Base-by-base conservation (phyloP, 139 green algal genomes). In the Tetradesmus obliquus region DNA sequence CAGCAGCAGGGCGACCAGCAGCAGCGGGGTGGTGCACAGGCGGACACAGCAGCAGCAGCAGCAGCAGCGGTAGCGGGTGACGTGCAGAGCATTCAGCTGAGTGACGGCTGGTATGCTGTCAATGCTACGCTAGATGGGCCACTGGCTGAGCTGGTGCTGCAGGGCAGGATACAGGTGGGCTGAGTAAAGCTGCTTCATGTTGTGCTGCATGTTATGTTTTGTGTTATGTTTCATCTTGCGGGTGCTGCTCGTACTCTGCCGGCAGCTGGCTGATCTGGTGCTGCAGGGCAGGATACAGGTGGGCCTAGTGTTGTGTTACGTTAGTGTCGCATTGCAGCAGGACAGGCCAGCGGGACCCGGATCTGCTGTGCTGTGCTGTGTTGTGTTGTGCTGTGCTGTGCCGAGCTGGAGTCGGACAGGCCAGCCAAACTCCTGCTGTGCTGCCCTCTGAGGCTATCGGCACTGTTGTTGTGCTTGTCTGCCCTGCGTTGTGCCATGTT, bases 51-150 rank as follows among this genome's bases (percentile, higher is more conserved):
- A 62, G 53, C 55, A 22, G 19, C 53, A 69, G 86, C 32, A 66
- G 88, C 71, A 54, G 32, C 71, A 13, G 66, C 79, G 3, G 58
- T 1, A 6, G 62, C 24, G 1, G 58, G 3, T 24, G 79, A 91
- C 9, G 91, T 91, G 69, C 53, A 82, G 60, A 57, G 83, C 1
- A 54, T 98, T 72, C 91, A 96, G 90, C 92, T 98, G 4, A 98
- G 91, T 13, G 96, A 98, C 87, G 96, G 96, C 4, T 98, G 96
- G 96, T 98, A 98, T 93, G 86, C 86, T 55, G 90, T 97, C 0
- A 87, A 87, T 1, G 95, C 93, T 0, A 19, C 51, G 0, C 71
- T 96, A 20, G 96, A 98, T 91, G 86, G 57, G 1, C 82, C 84
- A 0, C 92, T 98, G 24, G 82, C 90, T 12, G 58, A 71, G 76